Percentiles rank a stretch among this genome's conserved stretches.
phyloP scores from a whole-genome alignment of 345 rosid genomes.

The Raphanus sativus region DNA sequence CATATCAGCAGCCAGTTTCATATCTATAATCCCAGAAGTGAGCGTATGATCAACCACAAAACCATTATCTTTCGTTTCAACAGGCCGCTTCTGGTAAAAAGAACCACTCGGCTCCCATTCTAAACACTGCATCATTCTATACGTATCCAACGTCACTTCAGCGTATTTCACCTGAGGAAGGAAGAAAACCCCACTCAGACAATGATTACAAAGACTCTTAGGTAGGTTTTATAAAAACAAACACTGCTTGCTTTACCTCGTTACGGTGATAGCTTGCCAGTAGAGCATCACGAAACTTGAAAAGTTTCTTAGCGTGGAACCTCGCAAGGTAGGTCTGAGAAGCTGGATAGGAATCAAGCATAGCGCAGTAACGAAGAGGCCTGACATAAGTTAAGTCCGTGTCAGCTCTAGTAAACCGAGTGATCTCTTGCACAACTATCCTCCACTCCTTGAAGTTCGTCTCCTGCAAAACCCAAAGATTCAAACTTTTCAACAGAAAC shows the following conservation, averaged over 20 bases:
- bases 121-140: slow-evolving; percentile 92
- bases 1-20: slow-evolving; percentile 68
- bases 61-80: slow-evolving; percentile 74
- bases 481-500: not conserved
- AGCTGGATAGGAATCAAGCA: slow-evolving; percentile 66
- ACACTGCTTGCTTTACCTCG: slow-evolving; percentile 51
- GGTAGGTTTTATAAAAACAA: not conserved
- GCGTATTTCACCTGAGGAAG: slow-evolving; percentile 81
- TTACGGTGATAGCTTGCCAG: slow-evolving; percentile 79
- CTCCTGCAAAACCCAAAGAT: slow-evolving; percentile 51
- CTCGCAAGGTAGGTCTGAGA: slow-evolving; percentile 73
- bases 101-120: slow-evolving; percentile 96
- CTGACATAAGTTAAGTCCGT: slow-evolving; percentile 46
- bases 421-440: slow-evolving; percentile 79
- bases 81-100: slow-evolving; percentile 57
- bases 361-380: slow-evolving; percentile 75
- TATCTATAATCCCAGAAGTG: slow-evolving; percentile 80
- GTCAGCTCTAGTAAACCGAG: slow-evolving; percentile 57
- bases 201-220: no score
- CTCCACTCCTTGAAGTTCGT: slow-evolving; percentile 92
- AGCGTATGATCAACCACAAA: slow-evolving; percentile 63
- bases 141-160: slow-evolving; percentile 83
- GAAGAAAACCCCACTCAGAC: not conserved
- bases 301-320: slow-evolving; percentile 80
- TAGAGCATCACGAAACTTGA: slow-evolving; percentile 79